Conservation (phyloP, 164 flowering plant species). For the Amborella trichopoda region DNA sequence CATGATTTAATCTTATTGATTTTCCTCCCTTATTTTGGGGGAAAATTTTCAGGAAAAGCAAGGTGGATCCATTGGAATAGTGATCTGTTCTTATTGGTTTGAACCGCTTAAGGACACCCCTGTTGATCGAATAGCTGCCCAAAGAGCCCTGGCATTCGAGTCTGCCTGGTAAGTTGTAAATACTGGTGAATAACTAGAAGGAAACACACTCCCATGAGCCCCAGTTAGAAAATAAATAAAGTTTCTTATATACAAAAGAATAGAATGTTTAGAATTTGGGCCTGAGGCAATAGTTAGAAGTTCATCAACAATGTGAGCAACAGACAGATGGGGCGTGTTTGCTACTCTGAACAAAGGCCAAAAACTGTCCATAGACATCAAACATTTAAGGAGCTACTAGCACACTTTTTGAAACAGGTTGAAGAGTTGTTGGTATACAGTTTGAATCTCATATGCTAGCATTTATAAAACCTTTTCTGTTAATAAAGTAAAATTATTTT, state of each 20-base stretch:
- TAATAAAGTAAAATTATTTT: too few species aligned
- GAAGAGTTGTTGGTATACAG: too few species aligned
- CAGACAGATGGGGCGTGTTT: too few species aligned
- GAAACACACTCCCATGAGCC: neutral
- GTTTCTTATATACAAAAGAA: neutral
- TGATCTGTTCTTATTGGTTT: constrained; percentile 3
- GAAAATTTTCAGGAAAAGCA: constrained; percentile 4
- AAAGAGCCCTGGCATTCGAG: constrained; percentile 1
- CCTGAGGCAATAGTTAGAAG: too few species aligned
- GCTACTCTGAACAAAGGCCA: too few species aligned
- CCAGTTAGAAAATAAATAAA: neutral
- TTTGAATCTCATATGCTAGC: too few species aligned
- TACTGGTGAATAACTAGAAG: neutral
- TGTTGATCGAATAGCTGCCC: constrained; percentile 4
- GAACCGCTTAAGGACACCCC: constrained; percentile 8
- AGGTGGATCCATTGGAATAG: constrained; percentile 9
- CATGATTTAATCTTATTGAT: constrained; percentile 2
- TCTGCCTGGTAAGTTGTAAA: constrained; percentile 2
- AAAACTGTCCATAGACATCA: too few species aligned
- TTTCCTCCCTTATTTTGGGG: neutral
- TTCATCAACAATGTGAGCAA: too few species aligned
- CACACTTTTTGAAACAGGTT: too few species aligned
- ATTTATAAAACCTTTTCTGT: too few species aligned
- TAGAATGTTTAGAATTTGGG: neutral
- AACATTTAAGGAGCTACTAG: too few species aligned